Conservation (phyloP, 768 basidiomycete species). For the Phylloporus arenicola region DNA sequence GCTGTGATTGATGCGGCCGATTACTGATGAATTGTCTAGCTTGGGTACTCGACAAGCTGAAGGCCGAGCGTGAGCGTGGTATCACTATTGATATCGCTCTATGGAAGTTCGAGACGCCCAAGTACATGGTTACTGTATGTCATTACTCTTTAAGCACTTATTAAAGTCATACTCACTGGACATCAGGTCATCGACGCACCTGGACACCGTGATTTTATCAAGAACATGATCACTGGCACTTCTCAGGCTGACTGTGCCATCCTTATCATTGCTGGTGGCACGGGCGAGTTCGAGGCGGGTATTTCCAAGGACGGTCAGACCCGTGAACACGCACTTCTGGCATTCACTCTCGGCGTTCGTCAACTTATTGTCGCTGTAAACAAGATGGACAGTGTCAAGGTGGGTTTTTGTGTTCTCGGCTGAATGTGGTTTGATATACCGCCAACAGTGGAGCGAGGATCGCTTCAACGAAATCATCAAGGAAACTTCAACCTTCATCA, state of each 20-base stretch:
- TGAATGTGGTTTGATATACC: conserved; percentile 1
- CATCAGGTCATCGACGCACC: conserved; percentile 96
- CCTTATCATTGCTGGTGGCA: conserved; percentile 98
- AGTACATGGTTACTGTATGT: conserved; percentile 86
- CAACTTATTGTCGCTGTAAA: conserved; percentile 99
- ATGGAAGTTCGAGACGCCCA: conserved; percentile 99
- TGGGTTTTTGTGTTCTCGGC: conserved; percentile 31
- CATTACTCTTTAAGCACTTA: background rate
- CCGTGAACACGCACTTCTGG: conserved; percentile 99
- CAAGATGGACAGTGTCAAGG: conserved; percentile 99
- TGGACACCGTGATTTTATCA: conserved; percentile 99
- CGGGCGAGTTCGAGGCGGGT: conserved; percentile 99
- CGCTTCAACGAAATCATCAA: conserved; percentile 99
- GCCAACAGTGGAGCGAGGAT: conserved; percentile 88
- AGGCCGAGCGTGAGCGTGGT: conserved; percentile 99
- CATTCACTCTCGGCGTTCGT: conserved; percentile 99
- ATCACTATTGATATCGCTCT: conserved; percentile 99
- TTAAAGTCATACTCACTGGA: conserved; percentile 2
- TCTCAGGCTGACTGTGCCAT: conserved; percentile 99
- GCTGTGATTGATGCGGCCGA: conserved; percentile 7
- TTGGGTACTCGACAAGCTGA: conserved; percentile 99
- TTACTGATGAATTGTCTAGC: conserved; percentile 48
- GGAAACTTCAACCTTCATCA: conserved; percentile 96
- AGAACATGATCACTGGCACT: conserved; percentile 99
- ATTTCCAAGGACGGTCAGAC: conserved; percentile 99